Conservation (phyloP, 805 yeast genomes). For the Phaffomyces opuntiae region DNA sequence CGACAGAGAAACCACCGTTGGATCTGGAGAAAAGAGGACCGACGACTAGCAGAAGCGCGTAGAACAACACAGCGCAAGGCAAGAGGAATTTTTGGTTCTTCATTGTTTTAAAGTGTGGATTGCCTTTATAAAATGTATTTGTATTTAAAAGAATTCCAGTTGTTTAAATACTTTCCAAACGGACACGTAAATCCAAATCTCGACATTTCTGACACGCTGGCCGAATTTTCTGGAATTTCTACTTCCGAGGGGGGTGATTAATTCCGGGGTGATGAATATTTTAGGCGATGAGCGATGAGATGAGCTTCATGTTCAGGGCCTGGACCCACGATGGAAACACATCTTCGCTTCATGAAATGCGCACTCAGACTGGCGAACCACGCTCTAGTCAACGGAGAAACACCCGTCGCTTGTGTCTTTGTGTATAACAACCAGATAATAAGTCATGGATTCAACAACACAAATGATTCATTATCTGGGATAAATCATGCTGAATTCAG, state of each 20-base stretch:
- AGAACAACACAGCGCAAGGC: constrained; percentile 28
- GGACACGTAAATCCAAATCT: background rate
- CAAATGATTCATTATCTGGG: constrained; percentile 80
- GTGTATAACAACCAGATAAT: constrained; percentile 49
- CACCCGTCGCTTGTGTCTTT: constrained; percentile 80
- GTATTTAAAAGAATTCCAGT: background rate
- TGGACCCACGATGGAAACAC: background rate
- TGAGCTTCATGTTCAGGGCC: too few relatives aligned
- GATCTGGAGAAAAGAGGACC: constrained; percentile 16
- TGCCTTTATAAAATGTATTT: background rate
- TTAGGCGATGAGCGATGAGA: background rate
- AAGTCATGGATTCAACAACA: constrained; percentile 77
- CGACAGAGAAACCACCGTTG: constrained; percentile 17
- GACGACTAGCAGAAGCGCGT: constrained; percentile 21
- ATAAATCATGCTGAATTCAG: constrained; percentile 90
- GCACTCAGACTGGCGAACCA: constrained; percentile 53
- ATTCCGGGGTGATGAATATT: too few relatives aligned
- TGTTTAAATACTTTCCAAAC: background rate
- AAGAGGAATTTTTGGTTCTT: constrained; percentile 25
- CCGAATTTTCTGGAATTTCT: background rate
- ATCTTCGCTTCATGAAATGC: constrained; percentile 37
- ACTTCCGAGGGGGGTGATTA: too few relatives aligned
- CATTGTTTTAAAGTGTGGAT: constrained; percentile 1
- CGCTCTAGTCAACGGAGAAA: constrained; percentile 64
- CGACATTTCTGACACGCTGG: background rate